phyloP scores from a whole-genome alignment of 2,329 filamentous ascomycete species.

The Aspergillus sp. region DNA sequence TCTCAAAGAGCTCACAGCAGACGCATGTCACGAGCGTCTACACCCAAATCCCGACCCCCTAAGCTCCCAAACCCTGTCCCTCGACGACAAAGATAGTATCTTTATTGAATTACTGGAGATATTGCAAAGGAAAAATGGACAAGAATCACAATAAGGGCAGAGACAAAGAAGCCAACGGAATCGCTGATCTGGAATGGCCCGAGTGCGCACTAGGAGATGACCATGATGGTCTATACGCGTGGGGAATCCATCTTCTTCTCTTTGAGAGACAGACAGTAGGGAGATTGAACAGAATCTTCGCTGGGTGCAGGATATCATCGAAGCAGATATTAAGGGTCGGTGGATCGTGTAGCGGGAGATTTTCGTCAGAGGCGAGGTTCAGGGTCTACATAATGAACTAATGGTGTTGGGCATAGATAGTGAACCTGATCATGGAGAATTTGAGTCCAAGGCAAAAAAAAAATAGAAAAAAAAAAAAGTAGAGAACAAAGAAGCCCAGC shows the following conservation, averaged over 20 bases:
- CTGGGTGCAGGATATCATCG: neutral
- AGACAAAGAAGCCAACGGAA: neutral
- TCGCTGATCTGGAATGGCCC: neutral
- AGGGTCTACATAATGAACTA: neutral
- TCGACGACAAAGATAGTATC: neutral
- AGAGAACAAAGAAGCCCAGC: neutral
- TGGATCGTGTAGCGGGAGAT: neutral
- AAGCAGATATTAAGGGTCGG: neutral
- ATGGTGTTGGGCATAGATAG: neutral
- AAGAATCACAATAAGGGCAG: too few relatives aligned
- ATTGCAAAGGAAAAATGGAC: neutral
- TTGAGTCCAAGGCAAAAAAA: too few relatives aligned
- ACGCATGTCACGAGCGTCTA: constrained; percentile 2
- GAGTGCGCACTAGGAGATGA: neutral
- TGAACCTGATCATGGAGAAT: neutral
- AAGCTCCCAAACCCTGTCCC: neutral
- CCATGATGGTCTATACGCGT: neutral
- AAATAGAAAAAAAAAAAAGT: too few relatives aligned
- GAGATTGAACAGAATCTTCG: neutral
- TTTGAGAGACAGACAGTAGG: neutral
- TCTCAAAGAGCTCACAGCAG: neutral
- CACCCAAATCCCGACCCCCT: neutral
- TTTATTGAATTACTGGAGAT: neutral
- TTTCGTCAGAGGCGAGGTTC: neutral
- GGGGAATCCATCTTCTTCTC: neutral